Conservation (phyloP, 768 basidiomycete genomes). For the Phanerochaete sordida region DNA sequence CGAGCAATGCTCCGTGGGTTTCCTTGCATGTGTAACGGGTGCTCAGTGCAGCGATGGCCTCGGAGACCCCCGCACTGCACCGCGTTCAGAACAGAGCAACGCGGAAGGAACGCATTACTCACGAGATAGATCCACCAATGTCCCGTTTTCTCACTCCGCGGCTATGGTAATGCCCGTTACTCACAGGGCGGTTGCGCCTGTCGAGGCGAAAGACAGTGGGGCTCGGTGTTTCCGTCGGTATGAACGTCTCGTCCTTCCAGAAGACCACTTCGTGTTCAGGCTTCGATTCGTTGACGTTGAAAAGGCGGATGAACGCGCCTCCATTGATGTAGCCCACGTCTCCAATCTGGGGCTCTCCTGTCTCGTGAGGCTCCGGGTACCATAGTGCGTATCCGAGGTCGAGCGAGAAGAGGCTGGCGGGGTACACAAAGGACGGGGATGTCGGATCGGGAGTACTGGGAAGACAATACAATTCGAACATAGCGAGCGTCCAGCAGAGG, state of each 20-base stretch:
- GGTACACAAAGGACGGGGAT: not conserved
- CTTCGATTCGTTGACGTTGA: not conserved
- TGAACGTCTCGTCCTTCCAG: not conserved
- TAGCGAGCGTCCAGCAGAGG: not conserved
- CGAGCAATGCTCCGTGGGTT: not conserved
- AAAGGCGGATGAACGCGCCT: conserved; percentile 6
- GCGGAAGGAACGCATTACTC: not conserved
- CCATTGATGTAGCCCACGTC: conserved; percentile 1
- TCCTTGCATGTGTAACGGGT: not conserved
- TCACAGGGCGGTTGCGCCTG: not conserved
- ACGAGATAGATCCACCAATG: not conserved
- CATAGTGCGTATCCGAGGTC: not conserved
- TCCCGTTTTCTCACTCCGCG: not conserved
- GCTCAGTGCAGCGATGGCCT: not conserved
- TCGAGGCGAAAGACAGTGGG: not conserved
- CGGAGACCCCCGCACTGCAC: not conserved
- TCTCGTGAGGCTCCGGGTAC: not conserved
- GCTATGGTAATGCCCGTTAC: not conserved
- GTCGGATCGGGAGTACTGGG: not conserved
- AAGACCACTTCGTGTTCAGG: not conserved
- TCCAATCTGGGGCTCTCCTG: not conserved
- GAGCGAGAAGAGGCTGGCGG: not conserved
- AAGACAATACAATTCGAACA: not conserved
- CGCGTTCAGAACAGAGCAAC: not conserved
- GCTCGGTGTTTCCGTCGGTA: not conserved